These are phyloP conservation scores for Rhodotorula sp. DNA, from an alignment of 1,284 basidiomycete species.

Conservation along the genomic window DNA sequence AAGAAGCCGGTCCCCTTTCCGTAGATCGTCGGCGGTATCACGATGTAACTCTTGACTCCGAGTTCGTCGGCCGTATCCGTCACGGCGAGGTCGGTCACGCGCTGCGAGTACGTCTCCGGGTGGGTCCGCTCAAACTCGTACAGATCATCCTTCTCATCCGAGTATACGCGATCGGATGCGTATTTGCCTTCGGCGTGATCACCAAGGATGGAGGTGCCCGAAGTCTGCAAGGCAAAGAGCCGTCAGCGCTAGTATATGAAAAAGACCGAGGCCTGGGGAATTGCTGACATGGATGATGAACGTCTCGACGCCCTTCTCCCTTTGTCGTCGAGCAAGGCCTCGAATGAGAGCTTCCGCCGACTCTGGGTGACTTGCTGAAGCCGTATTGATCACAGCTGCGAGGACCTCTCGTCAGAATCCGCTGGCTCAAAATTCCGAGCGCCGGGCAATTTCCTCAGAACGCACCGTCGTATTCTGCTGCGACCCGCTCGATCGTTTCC, in stretches of 20 bases:
- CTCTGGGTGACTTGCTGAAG: background rate
- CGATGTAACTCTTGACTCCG: constrained; percentile 1
- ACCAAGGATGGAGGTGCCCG: background rate
- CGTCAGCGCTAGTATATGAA: background rate
- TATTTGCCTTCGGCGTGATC: background rate
- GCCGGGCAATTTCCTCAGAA: background rate
- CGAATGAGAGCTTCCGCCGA: background rate
- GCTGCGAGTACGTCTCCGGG: background rate
- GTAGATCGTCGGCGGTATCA: background rate
- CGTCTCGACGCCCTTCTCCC: background rate
- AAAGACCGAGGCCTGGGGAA: background rate
- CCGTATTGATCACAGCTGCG: background rate
- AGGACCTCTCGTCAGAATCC: background rate
- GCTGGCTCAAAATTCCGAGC: background rate
- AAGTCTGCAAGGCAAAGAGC: background rate
- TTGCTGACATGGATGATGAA: background rate
- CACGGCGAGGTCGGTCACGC: background rate
- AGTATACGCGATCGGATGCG: background rate
- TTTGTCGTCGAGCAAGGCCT: background rate
- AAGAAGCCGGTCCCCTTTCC: background rate
- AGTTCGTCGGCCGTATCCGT: background rate
- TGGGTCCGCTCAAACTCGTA: background rate
- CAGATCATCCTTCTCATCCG: background rate
- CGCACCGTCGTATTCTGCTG: background rate
- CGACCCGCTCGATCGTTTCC: background rate